phyloP scores from a whole-genome alignment of 2,329 filamentous ascomycete species.

The Trichoderma sp. region DNA sequence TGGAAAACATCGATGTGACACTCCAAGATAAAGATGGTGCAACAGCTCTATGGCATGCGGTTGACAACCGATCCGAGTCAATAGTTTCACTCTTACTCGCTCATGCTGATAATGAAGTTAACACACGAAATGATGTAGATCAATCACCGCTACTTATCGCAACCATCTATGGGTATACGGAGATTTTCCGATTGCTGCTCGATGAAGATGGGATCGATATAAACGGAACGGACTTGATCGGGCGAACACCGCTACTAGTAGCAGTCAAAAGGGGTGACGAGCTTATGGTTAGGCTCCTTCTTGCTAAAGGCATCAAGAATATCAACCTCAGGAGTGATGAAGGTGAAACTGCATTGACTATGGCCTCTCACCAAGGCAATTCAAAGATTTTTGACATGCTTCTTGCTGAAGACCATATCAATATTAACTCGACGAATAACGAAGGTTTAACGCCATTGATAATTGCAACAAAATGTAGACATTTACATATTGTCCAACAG shows the following conservation, averaged over 20 bases:
- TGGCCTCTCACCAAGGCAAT: neutral
- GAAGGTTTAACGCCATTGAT: neutral
- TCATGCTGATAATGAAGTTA: neutral
- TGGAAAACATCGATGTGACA: too few relatives aligned
- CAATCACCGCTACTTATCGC: neutral
- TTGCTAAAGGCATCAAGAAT: neutral
- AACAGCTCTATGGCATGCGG: neutral
- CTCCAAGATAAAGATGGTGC: neutral
- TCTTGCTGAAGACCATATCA: neutral
- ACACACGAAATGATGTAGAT: neutral
- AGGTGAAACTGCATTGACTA: neutral
- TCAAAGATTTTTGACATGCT: neutral
- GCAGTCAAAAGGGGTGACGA: neutral
- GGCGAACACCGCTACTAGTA: neutral
- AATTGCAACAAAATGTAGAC: neutral
- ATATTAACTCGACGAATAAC: neutral
- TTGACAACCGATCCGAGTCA: too few relatives aligned
- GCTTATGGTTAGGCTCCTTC: neutral
- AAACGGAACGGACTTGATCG: neutral
- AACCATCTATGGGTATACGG: neutral
- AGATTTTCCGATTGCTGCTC: neutral
- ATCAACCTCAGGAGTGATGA: neutral
- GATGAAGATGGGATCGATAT: neutral
- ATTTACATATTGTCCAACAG: neutral
- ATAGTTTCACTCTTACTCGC: neutral